Percentiles rank a stretch among this genome's conserved stretches.
Conservation (phyloP, 768 basidiomycete genomes). For the Candolleomyces eurysporus region DNA sequence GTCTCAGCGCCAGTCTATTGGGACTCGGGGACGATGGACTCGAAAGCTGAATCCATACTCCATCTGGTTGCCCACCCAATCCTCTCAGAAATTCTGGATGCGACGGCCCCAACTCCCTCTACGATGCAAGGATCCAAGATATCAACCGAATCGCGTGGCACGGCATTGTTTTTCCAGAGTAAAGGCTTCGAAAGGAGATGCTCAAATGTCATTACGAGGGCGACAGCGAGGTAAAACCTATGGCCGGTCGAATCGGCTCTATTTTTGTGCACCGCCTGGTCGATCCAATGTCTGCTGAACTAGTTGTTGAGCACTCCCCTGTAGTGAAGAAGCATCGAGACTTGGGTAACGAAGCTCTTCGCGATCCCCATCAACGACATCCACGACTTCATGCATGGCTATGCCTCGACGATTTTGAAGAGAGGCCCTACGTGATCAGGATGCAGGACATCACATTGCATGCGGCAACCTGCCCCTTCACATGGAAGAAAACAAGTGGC, state of each 20-base stretch:
- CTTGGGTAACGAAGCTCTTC: neutral
- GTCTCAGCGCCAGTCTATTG: neutral
- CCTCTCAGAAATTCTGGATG: neutral
- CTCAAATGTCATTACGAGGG: neutral
- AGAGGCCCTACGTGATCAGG: neutral
- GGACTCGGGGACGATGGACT: neutral
- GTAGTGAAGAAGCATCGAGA: neutral
- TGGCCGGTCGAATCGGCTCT: neutral
- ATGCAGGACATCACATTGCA: neutral
- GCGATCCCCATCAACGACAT: neutral
- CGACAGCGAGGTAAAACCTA: neutral
- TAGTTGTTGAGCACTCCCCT: neutral
- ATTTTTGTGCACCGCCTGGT: neutral
- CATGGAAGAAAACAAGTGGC: neutral
- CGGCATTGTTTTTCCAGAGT: neutral
- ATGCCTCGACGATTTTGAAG: neutral
- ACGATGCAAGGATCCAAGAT: neutral
- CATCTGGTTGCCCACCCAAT: neutral
- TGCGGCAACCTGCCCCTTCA: neutral
- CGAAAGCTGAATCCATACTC: neutral
- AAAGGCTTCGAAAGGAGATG: neutral
- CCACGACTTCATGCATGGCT: neutral
- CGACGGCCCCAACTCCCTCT: neutral
- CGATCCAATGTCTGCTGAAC: neutral
- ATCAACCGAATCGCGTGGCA: neutral